These are phyloP conservation scores for Monosporascus cannonballus DNA, from an alignment of 2,329 filamentous ascomycete species.

Conservation along the genomic window DNA sequence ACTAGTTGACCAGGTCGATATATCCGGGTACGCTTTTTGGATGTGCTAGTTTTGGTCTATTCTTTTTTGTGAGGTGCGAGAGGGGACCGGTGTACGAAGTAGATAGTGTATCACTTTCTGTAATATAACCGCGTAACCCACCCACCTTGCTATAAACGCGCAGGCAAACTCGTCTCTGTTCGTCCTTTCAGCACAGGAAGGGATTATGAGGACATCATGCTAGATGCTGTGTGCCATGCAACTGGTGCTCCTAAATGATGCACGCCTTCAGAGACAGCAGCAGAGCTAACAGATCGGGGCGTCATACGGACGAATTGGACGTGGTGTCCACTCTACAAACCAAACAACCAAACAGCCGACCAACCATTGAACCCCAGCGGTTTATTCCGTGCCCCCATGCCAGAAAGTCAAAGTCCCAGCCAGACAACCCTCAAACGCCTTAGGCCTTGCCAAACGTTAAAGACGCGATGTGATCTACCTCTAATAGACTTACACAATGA, in stretches of 20 bases:
- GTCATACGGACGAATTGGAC: slow-evolving; percentile 2
- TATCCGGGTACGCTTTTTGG: background rate
- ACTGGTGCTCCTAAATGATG: too few species aligned
- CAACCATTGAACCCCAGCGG: background rate
- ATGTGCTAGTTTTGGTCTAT: background rate
- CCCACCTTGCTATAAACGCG: too few species aligned
- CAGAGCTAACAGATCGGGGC: background rate
- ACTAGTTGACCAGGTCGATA: background rate
- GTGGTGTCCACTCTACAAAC: slow-evolving; percentile 7
- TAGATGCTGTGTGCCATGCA: too few species aligned
- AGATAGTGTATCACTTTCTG: background rate
- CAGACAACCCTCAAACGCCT: background rate
- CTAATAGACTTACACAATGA: slow-evolving; percentile 1
- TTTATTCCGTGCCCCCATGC: background rate
- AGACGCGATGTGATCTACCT: slow-evolving; percentile 9
- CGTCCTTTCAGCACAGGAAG: background rate
- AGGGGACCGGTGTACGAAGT: too few species aligned
- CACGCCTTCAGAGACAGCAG: background rate
- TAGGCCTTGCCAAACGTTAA: background rate
- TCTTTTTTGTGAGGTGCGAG: too few species aligned
- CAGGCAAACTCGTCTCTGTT: background rate
- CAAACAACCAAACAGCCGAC: background rate
- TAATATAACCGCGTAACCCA: background rate
- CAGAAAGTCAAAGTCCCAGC: background rate
- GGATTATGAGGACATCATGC: background rate